Evolutionary conservation across 2,329 filamentous ascomycete species (phyloP).

Genomic region (Penicillium sclerotiorum): DNA sequence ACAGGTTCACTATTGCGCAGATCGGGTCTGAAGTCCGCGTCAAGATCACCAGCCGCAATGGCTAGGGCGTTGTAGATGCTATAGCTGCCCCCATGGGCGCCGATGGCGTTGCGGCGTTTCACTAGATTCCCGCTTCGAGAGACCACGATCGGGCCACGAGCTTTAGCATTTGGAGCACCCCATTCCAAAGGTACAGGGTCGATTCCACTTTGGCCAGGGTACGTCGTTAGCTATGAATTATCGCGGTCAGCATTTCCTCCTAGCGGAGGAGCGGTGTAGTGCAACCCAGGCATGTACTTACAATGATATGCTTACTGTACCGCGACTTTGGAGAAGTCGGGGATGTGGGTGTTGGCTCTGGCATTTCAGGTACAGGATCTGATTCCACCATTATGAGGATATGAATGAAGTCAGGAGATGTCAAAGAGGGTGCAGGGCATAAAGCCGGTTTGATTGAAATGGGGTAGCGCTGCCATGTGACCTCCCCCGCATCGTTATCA

Average conservation of each 20-base stretch:
- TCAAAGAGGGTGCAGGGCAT: neutral
- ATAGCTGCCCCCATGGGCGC: constrained; percentile 85
- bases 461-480: constrained; percentile 27
- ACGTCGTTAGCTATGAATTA: constrained; percentile 62
- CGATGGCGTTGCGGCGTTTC: constrained; percentile 57
- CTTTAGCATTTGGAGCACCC: constrained; percentile 1
- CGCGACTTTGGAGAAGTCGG: constrained; percentile 25
- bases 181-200: constrained; percentile 8
- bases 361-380: constrained; percentile 20
- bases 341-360: constrained; percentile 22
- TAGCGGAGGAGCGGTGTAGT: neutral
- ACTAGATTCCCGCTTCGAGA: constrained; percentile 45
- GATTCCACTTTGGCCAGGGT: constrained; percentile 66
- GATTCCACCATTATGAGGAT: constrained; percentile 24
- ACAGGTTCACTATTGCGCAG: constrained; percentile 89
- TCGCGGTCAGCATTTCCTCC: constrained; percentile 14
- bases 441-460: constrained; percentile 7
- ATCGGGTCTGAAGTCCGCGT: constrained; percentile 76
- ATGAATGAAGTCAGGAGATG: constrained; percentile 1
- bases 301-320: constrained; percentile 40
- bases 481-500: constrained; percentile 31
- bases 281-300: constrained; percentile 18
- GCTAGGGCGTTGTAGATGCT: constrained; percentile 94
- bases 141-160: constrained; percentile 83
- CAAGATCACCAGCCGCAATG: constrained; percentile 85